Base-by-base conservation (phyloP, 108 stramenopile species). In the Fragilaria crotonensis region DNA sequence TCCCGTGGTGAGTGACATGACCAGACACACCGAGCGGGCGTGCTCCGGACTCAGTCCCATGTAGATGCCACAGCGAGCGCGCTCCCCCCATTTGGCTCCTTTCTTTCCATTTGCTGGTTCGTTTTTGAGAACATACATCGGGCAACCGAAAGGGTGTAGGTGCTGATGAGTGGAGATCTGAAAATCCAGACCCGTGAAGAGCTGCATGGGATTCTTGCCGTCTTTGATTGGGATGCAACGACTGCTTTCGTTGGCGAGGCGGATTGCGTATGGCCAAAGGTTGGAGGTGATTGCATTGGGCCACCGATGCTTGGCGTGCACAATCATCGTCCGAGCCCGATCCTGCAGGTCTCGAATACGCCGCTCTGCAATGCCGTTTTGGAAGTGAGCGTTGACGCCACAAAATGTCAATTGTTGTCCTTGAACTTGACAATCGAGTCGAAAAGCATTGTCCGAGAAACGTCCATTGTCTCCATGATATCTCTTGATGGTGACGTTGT, bases 361-460 rank as follows among this genome's bases (percentile, higher is more conserved):
- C 23, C 41, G 46, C 51, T 81, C 75, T 1, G 69, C 70, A 27
- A 74, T 58, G 0, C 80, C 80, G 26, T 74, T 81, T 45, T 76
- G 76, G 25, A 52, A 59, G 49, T 81, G 80, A 46, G 68, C 72
- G n/a, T 57, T 57, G 18, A 77, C 80, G 20, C 68, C 75, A 29
- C 59, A 62, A 47, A 67, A 67, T 2, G 51, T 33, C 20, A 71
- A 26, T 23, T 41, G 61, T 30, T 71, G 68, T 4, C 54, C 60
- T 25, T 30, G 23, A 17, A 5, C 9, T 17, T 21, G 20, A 1
- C 48, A 26, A 45, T 52, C 63, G 5, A 21, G 20, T 1, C 14
- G 5, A 46, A 49, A 75, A 19, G 7, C 36, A 21, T 48, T 26
- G 11, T 46, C 48, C 2, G 36, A 48, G 51, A 70, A 76, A 2